These are phyloP conservation scores for Jacaranda copaia DNA, from an alignment of 257 asterid genomes.

Conservation along the genomic window DNA sequence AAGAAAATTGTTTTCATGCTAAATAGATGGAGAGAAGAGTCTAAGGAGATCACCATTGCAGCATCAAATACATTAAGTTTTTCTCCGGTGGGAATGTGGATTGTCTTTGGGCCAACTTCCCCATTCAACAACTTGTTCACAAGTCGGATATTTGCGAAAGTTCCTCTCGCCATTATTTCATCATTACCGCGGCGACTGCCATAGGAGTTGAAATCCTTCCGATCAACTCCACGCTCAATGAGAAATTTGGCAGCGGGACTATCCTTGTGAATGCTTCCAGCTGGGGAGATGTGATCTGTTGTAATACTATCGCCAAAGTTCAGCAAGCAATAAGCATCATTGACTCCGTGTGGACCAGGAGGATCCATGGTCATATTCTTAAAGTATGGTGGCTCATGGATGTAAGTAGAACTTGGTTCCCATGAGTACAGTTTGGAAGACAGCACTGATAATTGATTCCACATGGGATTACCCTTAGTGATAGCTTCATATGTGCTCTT, in stretches of 20 bases:
- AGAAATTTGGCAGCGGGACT: slow-evolving; percentile 94
- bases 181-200: slow-evolving; percentile 99
- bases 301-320: slow-evolving; percentile 95
- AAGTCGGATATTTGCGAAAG: slow-evolving; percentile 92
- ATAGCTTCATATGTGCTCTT: slow-evolving; percentile 88
- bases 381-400: slow-evolving; percentile 96
- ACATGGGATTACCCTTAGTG: slow-evolving; percentile 87
- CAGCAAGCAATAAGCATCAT: slow-evolving; percentile 93
- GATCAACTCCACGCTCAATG: slow-evolving; percentile 78
- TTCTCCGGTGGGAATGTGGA: slow-evolving; percentile 90
- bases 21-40: neutral
- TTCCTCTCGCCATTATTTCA: slow-evolving; percentile 96
- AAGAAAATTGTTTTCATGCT: neutral
- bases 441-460: slow-evolving; percentile 84
- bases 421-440: slow-evolving; percentile 74
- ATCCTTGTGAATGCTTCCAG: slow-evolving; percentile 93
- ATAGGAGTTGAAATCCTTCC: slow-evolving; percentile 87
- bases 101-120: slow-evolving; percentile 91
- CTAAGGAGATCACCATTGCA: slow-evolving; percentile 67
- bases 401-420: slow-evolving; percentile 89
- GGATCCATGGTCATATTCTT: slow-evolving; percentile 93
- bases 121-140: slow-evolving; percentile 91
- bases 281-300: slow-evolving; percentile 97
- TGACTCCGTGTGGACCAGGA: slow-evolving; percentile 92
- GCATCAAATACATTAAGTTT: slow-evolving; percentile 82